Percentiles rank a stretch among this genome's conserved stretches.
Conservation (phyloP, 345 rosid genomes). For the Mallotus nudiflorus region DNA sequence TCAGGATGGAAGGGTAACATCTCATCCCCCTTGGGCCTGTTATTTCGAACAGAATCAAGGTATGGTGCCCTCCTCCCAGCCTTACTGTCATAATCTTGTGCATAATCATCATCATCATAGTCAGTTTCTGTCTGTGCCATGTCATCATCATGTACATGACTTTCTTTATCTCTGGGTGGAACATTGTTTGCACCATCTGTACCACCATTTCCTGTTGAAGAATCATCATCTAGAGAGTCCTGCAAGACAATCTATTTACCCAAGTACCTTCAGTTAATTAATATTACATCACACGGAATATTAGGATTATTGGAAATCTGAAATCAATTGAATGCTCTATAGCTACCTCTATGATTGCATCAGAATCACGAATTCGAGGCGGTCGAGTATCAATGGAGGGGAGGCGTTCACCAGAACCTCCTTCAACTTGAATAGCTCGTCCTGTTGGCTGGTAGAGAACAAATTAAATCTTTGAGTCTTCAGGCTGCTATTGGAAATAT, state of each 20-base stretch:
- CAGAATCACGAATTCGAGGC: conserved; percentile 86
- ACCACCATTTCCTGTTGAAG: conserved; percentile 46
- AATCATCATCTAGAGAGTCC: conserved; percentile 56
- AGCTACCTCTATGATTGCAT: conserved; percentile 90
- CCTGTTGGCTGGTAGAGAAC: conserved; percentile 78
- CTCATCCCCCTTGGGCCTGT: conserved; percentile 48
- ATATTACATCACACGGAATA: conserved; percentile 10
- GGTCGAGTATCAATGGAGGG: conserved; percentile 89
- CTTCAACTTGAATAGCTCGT: conserved; percentile 95
- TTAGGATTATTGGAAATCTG: conserved; percentile 7
- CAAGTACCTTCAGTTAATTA: conserved; percentile 33
- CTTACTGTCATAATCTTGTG: conserved; percentile 34
- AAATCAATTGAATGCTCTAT: conserved; percentile 18
- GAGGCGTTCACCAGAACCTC: conserved; percentile 82
- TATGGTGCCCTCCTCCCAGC: conserved; percentile 32
- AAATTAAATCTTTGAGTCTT: conserved; percentile 16
- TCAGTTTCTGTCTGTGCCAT: conserved; percentile 28
- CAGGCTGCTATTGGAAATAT: conserved; percentile 11
- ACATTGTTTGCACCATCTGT: conserved; percentile 38
- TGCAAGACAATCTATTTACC: conserved; percentile 78
- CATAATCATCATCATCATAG: conserved; percentile 38
- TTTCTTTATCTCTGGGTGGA: conserved; percentile 38
- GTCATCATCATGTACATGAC: conserved; percentile 41
- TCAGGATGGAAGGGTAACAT: conserved; percentile 31
- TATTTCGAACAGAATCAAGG: conserved; percentile 37